A percentile compares a stretch with the other conserved stretches of the same genome.
Evolutionary conservation across 2,329 filamentous ascomycete genomes (phyloP).

Genomic region (Fusarium sp.): DNA sequence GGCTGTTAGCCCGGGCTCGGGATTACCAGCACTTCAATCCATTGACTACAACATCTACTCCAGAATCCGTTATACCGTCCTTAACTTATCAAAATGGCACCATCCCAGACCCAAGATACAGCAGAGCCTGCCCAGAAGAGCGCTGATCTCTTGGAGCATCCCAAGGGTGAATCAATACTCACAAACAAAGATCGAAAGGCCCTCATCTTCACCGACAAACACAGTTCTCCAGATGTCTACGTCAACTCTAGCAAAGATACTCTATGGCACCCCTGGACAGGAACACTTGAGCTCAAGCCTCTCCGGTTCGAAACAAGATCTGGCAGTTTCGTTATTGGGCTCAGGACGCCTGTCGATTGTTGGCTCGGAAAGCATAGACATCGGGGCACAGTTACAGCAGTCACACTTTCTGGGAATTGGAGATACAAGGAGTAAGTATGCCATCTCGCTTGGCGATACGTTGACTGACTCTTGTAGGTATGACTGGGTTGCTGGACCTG

Average conservation of each 20-base stretch:
- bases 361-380: slow-evolving; percentile 13
- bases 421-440: slow-evolving; percentile 5
- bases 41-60: neutral
- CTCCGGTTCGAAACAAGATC: neutral
- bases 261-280: neutral
- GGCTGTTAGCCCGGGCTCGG: too few species aligned
- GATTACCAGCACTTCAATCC: fast-evolving
- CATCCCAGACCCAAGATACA: neutral
- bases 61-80: fast-evolving
- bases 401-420: slow-evolving; percentile 4
- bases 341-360: neutral
- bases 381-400: neutral
- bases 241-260: slow-evolving; percentile 5
- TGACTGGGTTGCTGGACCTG: slow-evolving; percentile 4
- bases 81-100: neutral
- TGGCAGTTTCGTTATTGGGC: neutral
- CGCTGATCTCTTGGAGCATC: neutral
- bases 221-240: slow-evolving; percentile 10
- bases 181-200: slow-evolving; percentile 8
- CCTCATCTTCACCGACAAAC: slow-evolving; percentile 5
- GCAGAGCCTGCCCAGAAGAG: neutral
- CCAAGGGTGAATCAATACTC: neutral
- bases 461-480: neutral
- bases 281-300: neutral
- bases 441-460: fast-evolving